These are phyloP conservation scores for Adansonia grandidieri DNA, from an alignment of 441 rosid species.

Conservation along the genomic window DNA sequence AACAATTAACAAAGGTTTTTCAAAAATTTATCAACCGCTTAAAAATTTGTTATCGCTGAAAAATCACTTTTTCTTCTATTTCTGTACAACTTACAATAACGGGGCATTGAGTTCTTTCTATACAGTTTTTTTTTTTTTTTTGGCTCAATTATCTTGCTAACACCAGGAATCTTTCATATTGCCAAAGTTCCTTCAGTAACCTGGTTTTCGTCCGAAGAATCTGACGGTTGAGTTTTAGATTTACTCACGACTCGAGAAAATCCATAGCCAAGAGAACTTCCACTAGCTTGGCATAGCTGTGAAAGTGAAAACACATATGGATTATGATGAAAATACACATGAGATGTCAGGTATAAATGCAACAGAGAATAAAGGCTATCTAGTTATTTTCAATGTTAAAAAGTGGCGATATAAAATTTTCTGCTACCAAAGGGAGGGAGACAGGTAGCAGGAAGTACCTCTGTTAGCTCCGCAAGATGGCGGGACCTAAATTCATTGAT, in stretches of 20 bases:
- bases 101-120: conserved; percentile 32
- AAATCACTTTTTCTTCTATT: conserved; percentile 23
- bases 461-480: conserved; percentile 88
- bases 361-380: background rate
- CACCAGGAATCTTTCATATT: conserved; percentile 41
- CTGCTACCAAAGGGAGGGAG: background rate
- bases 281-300: conserved; percentile 87
- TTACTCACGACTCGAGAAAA: conserved; percentile 65
- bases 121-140: conserved; percentile 35
- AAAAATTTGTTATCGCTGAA: background rate
- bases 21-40: conserved; percentile 27
- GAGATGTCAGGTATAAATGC: background rate
- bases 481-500: conserved; percentile 94
- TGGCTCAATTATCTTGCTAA: conserved; percentile 21
- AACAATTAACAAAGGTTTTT: conserved; percentile 9
- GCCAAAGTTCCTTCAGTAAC: conserved; percentile 74
- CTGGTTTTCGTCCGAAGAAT: conserved; percentile 74
- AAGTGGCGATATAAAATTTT: background rate
- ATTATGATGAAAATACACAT: background rate
- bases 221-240: conserved; percentile 56
- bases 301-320: conserved; percentile 16
- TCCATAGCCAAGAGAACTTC: conserved; percentile 95
- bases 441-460: conserved; percentile 48
- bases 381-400: background rate
- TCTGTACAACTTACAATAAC: conserved; percentile 47